Evolutionary conservation across 495 filamentous ascomycete genomes (phyloP).

Genomic region (Penicillium verhagenii): DNA sequence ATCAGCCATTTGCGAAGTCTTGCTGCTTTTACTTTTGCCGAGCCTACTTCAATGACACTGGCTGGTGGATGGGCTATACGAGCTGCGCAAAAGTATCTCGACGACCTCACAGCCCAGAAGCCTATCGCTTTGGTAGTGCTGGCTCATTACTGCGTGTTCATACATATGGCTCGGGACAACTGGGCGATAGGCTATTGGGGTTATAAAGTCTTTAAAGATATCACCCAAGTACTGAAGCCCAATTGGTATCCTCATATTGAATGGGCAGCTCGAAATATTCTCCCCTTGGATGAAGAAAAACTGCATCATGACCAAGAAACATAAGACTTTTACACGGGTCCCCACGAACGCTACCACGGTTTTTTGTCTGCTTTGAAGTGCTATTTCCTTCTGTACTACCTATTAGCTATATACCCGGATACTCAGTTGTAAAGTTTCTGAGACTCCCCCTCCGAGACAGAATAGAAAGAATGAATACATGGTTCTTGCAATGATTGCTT

Average conservation of each 20-base stretch:
- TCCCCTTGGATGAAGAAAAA: not conserved
- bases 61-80: constrained; percentile 25
- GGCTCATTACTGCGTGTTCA: constrained; percentile 26
- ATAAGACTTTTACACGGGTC: not conserved
- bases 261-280: constrained; percentile 8
- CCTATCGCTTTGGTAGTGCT: constrained; percentile 25
- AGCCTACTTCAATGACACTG: constrained; percentile 24
- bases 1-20: constrained; percentile 14
- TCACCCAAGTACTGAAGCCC: constrained; percentile 10
- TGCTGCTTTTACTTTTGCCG: constrained; percentile 12
- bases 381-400: too few relatives aligned
- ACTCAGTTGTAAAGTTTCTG: not conserved
- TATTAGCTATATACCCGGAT: not conserved
- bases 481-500: not conserved
- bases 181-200: constrained; percentile 25
- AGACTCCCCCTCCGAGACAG: not conserved
- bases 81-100: constrained; percentile 9
- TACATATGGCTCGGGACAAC: constrained; percentile 23
- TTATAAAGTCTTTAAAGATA: constrained; percentile 15
- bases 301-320: not conserved
- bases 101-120: constrained; percentile 8
- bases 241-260: constrained; percentile 20
- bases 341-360: too few relatives aligned
- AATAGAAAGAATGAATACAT: not conserved
- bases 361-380: too few relatives aligned